These are phyloP conservation scores for Fusarium beomiforme DNA, from an alignment of 2,329 filamentous ascomycete species.

Conservation along the genomic window DNA sequence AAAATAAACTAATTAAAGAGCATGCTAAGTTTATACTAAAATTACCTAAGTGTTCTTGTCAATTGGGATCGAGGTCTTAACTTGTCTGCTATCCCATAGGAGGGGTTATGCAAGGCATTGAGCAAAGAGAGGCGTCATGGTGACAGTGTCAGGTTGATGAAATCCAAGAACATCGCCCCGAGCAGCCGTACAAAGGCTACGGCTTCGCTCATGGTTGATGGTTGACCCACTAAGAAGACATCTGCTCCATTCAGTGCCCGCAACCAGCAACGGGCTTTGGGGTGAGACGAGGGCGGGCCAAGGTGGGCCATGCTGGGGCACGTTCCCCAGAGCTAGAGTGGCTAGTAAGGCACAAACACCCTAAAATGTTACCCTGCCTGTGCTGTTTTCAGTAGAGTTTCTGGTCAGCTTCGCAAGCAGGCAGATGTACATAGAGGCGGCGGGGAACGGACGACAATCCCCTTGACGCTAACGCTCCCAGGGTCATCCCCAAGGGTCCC, in stretches of 20 bases:
- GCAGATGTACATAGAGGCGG: constrained; percentile 27
- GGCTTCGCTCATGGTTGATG: not conserved
- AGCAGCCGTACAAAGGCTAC: constrained; percentile 1
- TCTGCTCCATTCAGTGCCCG: constrained; percentile 1
- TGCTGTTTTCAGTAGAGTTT: constrained; percentile 1
- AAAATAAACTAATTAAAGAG: not conserved
- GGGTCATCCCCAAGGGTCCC: constrained; percentile 46
- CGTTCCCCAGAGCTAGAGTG: constrained; percentile 27
- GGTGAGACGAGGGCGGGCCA: constrained; percentile 11
- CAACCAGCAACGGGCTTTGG: constrained; percentile 16
- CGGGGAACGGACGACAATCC: constrained; percentile 34
- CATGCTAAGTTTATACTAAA: not conserved
- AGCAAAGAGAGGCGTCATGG: constrained; percentile 35
- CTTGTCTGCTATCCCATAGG: too few species aligned
- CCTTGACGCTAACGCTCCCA: constrained; percentile 37
- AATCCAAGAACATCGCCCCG: not conserved
- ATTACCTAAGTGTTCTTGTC: not conserved
- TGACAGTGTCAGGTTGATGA: constrained; percentile 15
- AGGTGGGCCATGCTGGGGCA: constrained; percentile 11
- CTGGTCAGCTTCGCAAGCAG: constrained; percentile 13
- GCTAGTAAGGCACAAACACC: constrained; percentile 27
- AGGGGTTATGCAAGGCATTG: constrained; percentile 5
- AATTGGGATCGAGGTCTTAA: too few species aligned
- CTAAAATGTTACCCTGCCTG: not conserved
- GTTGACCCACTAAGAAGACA: not conserved